A percentile compares a stretch with the other conserved stretches of the same genome.
Conservation (phyloP, 768 basidiomycete genomes). For the Cystofilobasidium macerans region DNA sequence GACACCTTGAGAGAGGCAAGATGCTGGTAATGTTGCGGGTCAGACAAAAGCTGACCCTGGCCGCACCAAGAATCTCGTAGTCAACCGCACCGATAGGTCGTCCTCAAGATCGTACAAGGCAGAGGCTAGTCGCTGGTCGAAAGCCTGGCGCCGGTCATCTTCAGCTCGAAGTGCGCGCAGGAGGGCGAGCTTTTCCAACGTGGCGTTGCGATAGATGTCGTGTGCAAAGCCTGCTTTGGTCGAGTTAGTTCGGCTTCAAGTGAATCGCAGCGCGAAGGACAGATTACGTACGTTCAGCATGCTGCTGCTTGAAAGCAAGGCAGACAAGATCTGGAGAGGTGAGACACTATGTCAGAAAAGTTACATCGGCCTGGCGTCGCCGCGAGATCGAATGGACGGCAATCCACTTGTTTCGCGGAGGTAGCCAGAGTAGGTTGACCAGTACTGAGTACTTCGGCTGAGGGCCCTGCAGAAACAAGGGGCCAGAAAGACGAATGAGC, state of each 20-base stretch:
- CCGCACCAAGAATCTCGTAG: neutral
- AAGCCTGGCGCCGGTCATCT: neutral
- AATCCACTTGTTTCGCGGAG: neutral
- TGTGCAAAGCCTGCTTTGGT: neutral
- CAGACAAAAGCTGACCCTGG: no score
- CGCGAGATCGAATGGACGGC: neutral
- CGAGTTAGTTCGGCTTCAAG: neutral
- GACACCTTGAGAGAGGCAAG: no score
- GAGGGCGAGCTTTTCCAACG: neutral
- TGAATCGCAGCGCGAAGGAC: neutral
- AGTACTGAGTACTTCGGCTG: neutral
- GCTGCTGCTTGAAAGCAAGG: neutral
- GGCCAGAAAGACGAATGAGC: no score
- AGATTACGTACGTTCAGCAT: neutral
- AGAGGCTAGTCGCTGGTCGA: neutral
- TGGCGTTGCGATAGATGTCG: conserved; percentile 3
- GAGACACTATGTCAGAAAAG: no score
- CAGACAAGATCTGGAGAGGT: neutral
- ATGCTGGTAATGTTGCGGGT: no score
- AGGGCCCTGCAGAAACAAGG: neutral
- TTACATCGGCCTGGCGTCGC: no score
- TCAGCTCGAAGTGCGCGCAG: neutral
- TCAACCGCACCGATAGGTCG: neutral
- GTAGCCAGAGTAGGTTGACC: neutral
- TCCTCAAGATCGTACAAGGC: neutral